Evolutionary conservation across 768 basidiomycete genomes (phyloP).

Genomic region (Pleurotus cornucopiae): DNA sequence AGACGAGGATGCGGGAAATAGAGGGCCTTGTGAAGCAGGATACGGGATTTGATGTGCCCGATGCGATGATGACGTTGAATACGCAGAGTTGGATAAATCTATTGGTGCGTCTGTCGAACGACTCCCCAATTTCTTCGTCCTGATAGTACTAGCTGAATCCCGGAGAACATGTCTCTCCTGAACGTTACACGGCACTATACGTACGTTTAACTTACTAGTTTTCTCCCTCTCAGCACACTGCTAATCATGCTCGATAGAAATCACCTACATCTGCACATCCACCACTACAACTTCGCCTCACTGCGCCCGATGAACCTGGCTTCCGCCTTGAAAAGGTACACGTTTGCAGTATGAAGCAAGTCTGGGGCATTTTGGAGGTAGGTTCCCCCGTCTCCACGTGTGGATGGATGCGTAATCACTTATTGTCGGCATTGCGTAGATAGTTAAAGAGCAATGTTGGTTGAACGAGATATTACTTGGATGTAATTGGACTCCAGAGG

Average conservation of each 20-base stretch:
- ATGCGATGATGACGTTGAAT: conserved; percentile 42
- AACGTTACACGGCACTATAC: conserved; percentile 65
- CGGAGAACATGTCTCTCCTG: conserved; percentile 40
- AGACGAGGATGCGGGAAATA: conserved; percentile 70
- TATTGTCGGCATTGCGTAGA: conserved; percentile 27
- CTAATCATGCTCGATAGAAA: conserved; percentile 29
- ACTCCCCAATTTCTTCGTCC: neutral
- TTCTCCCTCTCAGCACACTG: neutral
- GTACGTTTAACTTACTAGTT: conserved; percentile 33
- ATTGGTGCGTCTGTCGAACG: conserved; percentile 36
- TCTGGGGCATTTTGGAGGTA: conserved; percentile 75
- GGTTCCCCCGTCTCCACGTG: conserved; percentile 4
- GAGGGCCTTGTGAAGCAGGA: conserved; percentile 55
- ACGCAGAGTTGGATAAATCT: conserved; percentile 64
- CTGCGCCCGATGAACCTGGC: conserved; percentile 70
- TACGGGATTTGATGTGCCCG: conserved; percentile 38
- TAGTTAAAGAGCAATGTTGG: conserved; percentile 84
- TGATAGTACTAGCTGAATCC: conserved; percentile 48
- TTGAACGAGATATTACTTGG: conserved; percentile 65
- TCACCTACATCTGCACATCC: conserved; percentile 69
- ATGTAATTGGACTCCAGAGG: conserved; percentile 62
- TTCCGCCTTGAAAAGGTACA: conserved; percentile 69
- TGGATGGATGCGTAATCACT: conserved; percentile 7
- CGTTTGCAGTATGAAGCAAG: conserved; percentile 67
- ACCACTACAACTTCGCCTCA: conserved; percentile 61